Base-by-base conservation (phyloP, 2,329 filamentous ascomycete species). In the Ceratocystis cacaofunesta region DNA sequence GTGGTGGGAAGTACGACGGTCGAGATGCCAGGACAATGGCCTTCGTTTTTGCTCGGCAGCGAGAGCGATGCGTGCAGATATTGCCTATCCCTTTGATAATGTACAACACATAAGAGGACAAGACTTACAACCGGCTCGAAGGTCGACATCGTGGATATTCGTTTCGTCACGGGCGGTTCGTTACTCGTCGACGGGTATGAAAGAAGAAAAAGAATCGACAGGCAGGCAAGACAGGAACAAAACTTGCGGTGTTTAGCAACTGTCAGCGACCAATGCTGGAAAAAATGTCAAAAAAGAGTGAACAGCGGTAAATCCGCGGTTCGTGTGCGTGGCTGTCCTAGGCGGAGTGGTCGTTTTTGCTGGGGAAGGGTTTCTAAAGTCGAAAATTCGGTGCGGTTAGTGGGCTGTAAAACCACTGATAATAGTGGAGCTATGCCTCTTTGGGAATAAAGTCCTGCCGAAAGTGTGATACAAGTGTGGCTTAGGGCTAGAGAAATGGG, bases 111-210 rank as follows among this genome's bases (percentile, higher is more conserved):
- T 41, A 67, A 68, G 64, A 68, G 62, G 67, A 69, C 65, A 66
- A 57, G 74, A 86, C 84, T 86, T 79, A 87, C 85, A 81, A 85
- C 83, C 78, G 79, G 76, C 81, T 87, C 85, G 79, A 87, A 86
- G 75, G 81, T 82, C 77, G 84, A 86, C 84, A 86, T 86, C 76
- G 80, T 83, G 72, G 72, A 70, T 73, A 65, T 77, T 74, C 75
- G 70, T 69, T 72, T 73, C 70, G 71, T 75, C 72, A 73, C 71
- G 61, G 64, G 58, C 57, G 58, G 57, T 65, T 61, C 58, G 71
- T 72, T 73, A 70, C 71, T 71, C 68, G 69, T 69, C 70, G 68
- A 71, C 70, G 68, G 69, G 71, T 71, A 71, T 69, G 69, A 70
- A 69, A 70, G 69, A 68, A 61, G 64, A 64, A 69, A 69, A 69